Evolutionary conservation across 441 rosid genomes (phyloP), one percentile per base, ranked within the genome.

Genomic region (Erysimum cheiri): DNA sequence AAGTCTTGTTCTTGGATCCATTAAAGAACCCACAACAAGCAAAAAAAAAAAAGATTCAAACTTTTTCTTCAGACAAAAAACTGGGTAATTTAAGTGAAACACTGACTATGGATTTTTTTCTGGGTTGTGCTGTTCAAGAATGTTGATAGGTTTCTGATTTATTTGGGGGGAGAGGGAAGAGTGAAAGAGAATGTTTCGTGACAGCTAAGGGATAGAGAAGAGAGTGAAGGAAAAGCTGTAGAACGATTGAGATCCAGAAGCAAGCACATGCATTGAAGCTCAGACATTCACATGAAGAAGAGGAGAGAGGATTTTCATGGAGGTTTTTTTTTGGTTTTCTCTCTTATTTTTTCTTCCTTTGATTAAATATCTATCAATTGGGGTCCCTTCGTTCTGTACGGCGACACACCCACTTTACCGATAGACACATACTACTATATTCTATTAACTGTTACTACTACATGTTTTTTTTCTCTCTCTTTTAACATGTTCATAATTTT

Each of bases 1-100:
- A 69, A 94, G 89, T 77, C 84, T 82, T 60, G 91, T 86, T 73
- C 86, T 84, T 4, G 93, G 81, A 75, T 94, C 99, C 99, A 94
- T 94, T 17, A 29, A 14, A 64, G 75, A 75, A 57, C 70, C 74
- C 69, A 46, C 26, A 60, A 56, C 63, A 57, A 53, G 5, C 26
- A 3, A 29, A 65, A 8, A 31, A 19, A 17, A 29, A 65, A 12
- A 31, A 19, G 24, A 17, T 13, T 5, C 2, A 17, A 52, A 3
- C 3, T 22, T 9, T 26, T n/a, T 29, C n/a, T n/a, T n/a, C n/a
- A n/a, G n/a, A n/a, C n/a, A 53, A 6, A 13, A 32, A 29, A 29
- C 61, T 53, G 52, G 35, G 59, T 37, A 24, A 71, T 28, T 47
- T 1, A 32, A 67, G 63, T 13, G 70, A 55, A 63, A 31, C 22